Evolutionary conservation across 306 rosid species (phyloP).

Genomic region (Dryas drummondii): DNA sequence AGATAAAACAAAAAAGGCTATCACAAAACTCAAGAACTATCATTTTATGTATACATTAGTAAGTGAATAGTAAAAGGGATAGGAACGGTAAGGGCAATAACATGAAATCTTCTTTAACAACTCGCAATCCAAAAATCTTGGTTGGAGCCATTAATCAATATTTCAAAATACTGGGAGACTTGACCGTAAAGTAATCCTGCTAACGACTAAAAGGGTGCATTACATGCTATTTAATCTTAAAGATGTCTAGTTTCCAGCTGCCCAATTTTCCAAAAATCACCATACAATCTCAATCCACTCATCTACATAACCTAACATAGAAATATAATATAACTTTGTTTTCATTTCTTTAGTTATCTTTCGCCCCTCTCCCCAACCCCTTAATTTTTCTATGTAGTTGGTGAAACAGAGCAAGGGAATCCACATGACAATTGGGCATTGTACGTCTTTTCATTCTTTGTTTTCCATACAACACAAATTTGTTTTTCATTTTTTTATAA

Average conservation of each 20-base stretch:
- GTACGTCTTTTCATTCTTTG: neutral
- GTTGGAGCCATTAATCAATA: constrained; percentile 6
- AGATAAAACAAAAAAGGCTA: neutral
- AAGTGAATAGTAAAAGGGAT: neutral
- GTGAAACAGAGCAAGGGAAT: constrained; percentile 6
- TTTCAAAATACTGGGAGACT: neutral
- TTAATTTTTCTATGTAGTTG: neutral
- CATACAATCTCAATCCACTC: neutral
- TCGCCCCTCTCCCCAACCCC: neutral
- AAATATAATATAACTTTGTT: neutral
- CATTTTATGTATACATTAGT: neutral
- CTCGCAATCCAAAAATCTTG: neutral
- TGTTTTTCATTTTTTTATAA: neutral
- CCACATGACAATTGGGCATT: neutral
- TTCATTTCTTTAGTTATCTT: neutral
- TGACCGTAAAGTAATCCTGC: neutral
- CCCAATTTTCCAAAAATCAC: neutral
- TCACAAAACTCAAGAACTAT: neutral
- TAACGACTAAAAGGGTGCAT: neutral
- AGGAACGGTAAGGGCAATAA: neutral
- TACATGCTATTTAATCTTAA: neutral
- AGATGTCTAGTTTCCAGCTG: neutral
- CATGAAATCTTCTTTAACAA: constrained; percentile 3
- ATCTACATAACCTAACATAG: neutral
- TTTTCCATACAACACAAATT: neutral